These are phyloP conservation scores for Paspalum notatum DNA, from an alignment of 176 grass and related monocot genomes.

Conservation along the genomic window DNA sequence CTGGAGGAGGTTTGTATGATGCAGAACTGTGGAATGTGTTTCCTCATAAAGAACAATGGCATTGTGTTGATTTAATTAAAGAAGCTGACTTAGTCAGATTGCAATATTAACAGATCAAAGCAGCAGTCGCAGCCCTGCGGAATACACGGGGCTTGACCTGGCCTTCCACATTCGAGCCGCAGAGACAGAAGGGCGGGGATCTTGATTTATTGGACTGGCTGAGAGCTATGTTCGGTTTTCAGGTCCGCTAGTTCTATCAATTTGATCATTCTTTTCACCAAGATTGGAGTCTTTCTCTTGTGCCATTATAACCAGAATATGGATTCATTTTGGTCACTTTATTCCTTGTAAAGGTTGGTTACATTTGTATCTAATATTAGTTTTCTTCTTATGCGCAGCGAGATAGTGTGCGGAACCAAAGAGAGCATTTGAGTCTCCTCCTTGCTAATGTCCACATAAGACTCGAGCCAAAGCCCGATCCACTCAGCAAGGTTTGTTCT, in stretches of 20 bases:
- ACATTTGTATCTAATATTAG: conserved; percentile 37
- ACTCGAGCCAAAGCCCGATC: conserved; percentile 81
- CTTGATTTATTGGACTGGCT: conserved; percentile 96
- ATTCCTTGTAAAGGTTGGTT: conserved; percentile 31
- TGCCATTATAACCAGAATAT: not conserved
- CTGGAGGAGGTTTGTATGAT: conserved; percentile 73
- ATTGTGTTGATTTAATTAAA: conserved; percentile 37
- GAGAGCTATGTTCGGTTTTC: conserved; percentile 97
- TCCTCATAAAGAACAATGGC: not conserved
- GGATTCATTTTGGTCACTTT: conserved; percentile 14
- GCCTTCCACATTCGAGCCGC: conserved; percentile 73
- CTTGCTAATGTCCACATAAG: conserved; percentile 91
- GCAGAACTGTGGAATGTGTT: conserved; percentile 27
- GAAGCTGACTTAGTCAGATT: not conserved
- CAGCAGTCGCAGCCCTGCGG: conserved; percentile 64
- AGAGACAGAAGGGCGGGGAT: conserved; percentile 80
- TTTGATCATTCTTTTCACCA: conserved; percentile 2
- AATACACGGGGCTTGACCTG: conserved; percentile 75
- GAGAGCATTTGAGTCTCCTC: conserved; percentile 90
- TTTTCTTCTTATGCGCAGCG: conserved; percentile 54
- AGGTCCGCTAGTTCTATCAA: conserved; percentile 53
- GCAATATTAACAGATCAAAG: conserved; percentile 54
- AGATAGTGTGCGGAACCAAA: conserved; percentile 94
- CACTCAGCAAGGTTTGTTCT: conserved; percentile 77
- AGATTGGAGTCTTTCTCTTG: not conserved